Conservation (phyloP, 2,329 filamentous ascomycete genomes). For the Xylariaceae sp. region DNA sequence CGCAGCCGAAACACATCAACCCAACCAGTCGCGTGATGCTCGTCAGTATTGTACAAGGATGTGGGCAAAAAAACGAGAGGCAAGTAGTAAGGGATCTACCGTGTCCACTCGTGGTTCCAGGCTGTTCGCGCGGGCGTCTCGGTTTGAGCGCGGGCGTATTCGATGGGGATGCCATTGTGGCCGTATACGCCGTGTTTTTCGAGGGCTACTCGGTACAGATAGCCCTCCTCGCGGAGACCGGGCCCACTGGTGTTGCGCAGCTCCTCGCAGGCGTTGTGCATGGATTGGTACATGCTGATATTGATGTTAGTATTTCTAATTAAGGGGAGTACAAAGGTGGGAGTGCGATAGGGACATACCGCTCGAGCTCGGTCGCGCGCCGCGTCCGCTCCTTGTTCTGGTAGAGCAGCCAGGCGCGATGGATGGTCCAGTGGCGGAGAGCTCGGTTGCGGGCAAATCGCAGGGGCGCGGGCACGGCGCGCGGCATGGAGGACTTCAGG, state of each 20-base stretch:
- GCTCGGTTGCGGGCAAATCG: conserved; percentile 83
- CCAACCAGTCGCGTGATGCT: no score
- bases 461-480: conserved; percentile 63
- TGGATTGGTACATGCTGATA: conserved; percentile 66
- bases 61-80: neutral
- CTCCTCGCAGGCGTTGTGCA: conserved; percentile 83
- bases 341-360: conserved; percentile 41
- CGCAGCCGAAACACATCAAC: no score
- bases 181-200: conserved; percentile 83
- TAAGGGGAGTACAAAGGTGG: neutral
- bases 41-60: no score
- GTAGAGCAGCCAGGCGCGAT: conserved; percentile 88
- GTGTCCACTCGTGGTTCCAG: conserved; percentile 95
- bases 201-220: conserved; percentile 84
- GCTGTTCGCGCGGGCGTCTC: conserved; percentile 74
- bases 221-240: conserved; percentile 59
- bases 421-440: conserved; percentile 98
- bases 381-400: conserved; percentile 64
- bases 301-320: neutral
- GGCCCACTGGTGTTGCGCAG: conserved; percentile 62
- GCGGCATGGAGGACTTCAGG: conserved; percentile 48
- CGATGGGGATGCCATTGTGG: conserved; percentile 74
- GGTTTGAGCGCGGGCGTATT: conserved; percentile 83
- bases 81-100: conserved; percentile 35
- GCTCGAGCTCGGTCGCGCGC: conserved; percentile 69